Evolutionary conservation across 345 rosid genomes (phyloP), one percentile per base, ranked within the genome.

Genomic region (Balakata baccata): DNA sequence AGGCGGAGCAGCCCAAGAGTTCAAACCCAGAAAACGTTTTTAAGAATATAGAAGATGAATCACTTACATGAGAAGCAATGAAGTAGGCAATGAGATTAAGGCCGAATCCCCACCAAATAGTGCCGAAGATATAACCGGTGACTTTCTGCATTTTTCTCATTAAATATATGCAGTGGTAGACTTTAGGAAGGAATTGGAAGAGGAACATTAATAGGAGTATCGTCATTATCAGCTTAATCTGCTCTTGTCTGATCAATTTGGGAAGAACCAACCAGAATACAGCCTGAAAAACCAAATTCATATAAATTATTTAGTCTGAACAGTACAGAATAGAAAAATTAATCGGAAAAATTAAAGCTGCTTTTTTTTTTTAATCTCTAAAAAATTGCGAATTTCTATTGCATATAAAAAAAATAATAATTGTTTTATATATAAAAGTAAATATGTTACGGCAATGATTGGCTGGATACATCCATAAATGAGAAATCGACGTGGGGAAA

Each of bases 61-160:
- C 46, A 77, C 87, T 80, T 77, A 94, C 98, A 45, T 94, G 98
- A 60, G 97, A 94, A 73, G 96, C 92, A 53, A 94, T 90, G 81
- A 94, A 85, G 83, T 94, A 94, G 50, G 97, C 98, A 11, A 94
- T 87, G 73, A 94, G 93, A 69, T 94, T 92, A 49, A 94, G 87
- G 82, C 86, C 92, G 66, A 94, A 94, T 25, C 97, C 98, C 97
- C 97, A 94, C 98, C 98, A 94, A 78, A 94, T 87, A 60, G 98
- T 86, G 43, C 98, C 98, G 51, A 94, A 94, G 58, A 94, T 89
- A 75, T 89, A 94, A 6, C 97, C 98, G 5, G 97, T 94, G 75
- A 89, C 98, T 79, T 92, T 92, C 38, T 83, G 85, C 97, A 94
- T 92, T 65, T 87, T 84, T 69, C 87, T 85, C 96, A 92, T 90